phyloP scores from a whole-genome alignment of 768 basidiomycete species.

The Calocybe cyanea region DNA sequence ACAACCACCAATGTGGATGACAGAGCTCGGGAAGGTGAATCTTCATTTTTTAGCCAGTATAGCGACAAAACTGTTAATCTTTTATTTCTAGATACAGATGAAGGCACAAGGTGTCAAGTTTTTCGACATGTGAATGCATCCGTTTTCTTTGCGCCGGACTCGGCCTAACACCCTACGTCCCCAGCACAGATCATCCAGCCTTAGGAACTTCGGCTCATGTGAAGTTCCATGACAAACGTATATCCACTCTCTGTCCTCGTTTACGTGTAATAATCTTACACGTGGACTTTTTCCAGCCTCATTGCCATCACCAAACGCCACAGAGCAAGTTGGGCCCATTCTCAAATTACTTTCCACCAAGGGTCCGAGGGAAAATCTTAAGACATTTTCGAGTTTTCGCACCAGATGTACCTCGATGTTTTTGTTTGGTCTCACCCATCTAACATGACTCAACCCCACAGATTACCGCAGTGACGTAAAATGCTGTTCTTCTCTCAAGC shows the following conservation, averaged over 20 bases:
- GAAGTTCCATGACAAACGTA: slow-evolving; percentile 35
- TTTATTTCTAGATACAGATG: slow-evolving; percentile 55
- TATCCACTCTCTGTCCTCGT: slow-evolving; percentile 17
- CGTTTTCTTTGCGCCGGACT: slow-evolving; percentile 3
- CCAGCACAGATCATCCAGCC: slow-evolving; percentile 72
- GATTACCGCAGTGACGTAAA: slow-evolving; percentile 75
- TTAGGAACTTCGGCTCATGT: slow-evolving; percentile 42
- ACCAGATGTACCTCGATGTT: slow-evolving; percentile 57
- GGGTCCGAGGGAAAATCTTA: slow-evolving; percentile 60
- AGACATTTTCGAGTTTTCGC: slow-evolving; percentile 65
- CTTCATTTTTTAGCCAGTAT: background rate
- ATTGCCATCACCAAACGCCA: slow-evolving; percentile 59
- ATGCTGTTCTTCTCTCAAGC: slow-evolving; percentile 9
- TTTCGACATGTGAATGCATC: slow-evolving; percentile 72
- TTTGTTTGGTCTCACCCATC: slow-evolving; percentile 5
- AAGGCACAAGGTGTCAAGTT: slow-evolving; percentile 78
- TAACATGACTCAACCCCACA: slow-evolving; percentile 22
- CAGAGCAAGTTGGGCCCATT: slow-evolving; percentile 53
- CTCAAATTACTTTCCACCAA: slow-evolving; percentile 63
- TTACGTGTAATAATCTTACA: slow-evolving; percentile 18
- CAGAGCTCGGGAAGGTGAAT: slow-evolving; percentile 91
- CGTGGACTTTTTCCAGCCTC: slow-evolving; percentile 32
- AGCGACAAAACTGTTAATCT: slow-evolving; percentile 8
- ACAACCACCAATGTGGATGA: slow-evolving; percentile 70
- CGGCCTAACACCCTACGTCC: slow-evolving; percentile 13